Evolutionary conservation across 768 basidiomycete genomes (phyloP).

Genomic region (Termitomyces sp.): DNA sequence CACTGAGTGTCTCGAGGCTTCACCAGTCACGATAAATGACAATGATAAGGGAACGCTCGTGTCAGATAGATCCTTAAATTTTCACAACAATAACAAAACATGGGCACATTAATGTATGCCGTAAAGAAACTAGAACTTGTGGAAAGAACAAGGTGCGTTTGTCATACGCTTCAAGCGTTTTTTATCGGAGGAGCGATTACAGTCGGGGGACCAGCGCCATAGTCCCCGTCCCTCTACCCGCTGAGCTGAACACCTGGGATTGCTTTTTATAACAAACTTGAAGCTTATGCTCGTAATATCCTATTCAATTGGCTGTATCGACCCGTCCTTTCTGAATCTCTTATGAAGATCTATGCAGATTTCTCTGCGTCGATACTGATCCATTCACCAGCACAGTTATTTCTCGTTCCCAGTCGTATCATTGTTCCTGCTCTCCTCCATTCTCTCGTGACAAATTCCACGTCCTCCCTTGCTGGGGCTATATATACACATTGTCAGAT

Average conservation of each 20-base stretch:
- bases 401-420: not conserved
- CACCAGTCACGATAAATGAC: too few species aligned
- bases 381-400: not conserved
- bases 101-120: not conserved
- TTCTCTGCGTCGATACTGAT: not conserved
- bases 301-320: not conserved
- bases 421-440: not conserved
- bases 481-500: not conserved
- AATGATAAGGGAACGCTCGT: too few species aligned
- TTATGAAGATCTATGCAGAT: too few species aligned
- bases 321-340: not conserved
- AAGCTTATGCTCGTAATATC: not conserved
- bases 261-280: too few species aligned
- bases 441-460: not conserved
- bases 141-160: not conserved
- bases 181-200: not conserved
- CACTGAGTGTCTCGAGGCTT: too few species aligned
- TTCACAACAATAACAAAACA: not conserved
- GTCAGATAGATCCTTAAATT: not conserved
- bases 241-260: too few species aligned
- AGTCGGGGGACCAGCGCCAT: too few species aligned
- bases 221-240: too few species aligned
- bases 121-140: not conserved
- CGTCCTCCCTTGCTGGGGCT: not conserved
- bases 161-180: not conserved